A percentile compares a stretch with the other conserved stretches of the same genome.
These are phyloP conservation scores for Podosphaera fusca DNA, from an alignment of 2,329 filamentous ascomycete genomes.

Conservation along the genomic window DNA sequence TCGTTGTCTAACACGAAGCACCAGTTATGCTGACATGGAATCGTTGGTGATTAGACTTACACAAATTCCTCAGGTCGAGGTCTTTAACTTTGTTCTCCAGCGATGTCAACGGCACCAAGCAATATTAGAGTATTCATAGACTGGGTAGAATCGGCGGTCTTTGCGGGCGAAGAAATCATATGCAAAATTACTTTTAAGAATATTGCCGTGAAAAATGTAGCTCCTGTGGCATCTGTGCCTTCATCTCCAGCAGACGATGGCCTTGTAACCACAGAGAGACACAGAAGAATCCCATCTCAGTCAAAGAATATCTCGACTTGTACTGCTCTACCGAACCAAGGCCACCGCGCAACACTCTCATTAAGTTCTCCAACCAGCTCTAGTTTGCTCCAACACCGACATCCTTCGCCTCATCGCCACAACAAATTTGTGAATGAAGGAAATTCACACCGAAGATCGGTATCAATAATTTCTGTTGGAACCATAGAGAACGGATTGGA, in stretches of 20 bases:
- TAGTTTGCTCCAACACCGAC: constrained; percentile 2
- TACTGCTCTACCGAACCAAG: constrained; percentile 22
- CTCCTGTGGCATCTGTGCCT: constrained; percentile 10
- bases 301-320: constrained; percentile 22
- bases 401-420: constrained; percentile 9
- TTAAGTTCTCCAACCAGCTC: constrained; percentile 25
- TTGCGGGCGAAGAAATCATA: constrained; percentile 85
- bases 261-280: constrained; percentile 10
- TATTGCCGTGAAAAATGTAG: constrained; percentile 20
- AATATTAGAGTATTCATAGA: constrained; percentile 90
- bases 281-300: constrained; percentile 12
- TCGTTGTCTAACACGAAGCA: too few species aligned
- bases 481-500: constrained; percentile 20
- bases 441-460: constrained; percentile 49
- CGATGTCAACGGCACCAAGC: constrained; percentile 24
- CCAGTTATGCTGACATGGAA: too few species aligned
- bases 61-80: too few species aligned
- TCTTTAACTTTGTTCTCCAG: constrained; percentile 1
- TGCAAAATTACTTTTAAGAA: constrained; percentile 96
- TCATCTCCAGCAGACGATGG: constrained; percentile 9
- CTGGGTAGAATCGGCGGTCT: constrained; percentile 86
- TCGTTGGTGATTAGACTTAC: too few species aligned
- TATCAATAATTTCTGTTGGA: constrained; percentile 64
- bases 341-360: constrained; percentile 46
- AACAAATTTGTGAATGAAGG: constrained; percentile 15